Evolutionary conservation across 768 basidiomycete species (phyloP), one percentile per base, ranked within the genome.

Genomic region (Tylopilus balloui): DNA sequence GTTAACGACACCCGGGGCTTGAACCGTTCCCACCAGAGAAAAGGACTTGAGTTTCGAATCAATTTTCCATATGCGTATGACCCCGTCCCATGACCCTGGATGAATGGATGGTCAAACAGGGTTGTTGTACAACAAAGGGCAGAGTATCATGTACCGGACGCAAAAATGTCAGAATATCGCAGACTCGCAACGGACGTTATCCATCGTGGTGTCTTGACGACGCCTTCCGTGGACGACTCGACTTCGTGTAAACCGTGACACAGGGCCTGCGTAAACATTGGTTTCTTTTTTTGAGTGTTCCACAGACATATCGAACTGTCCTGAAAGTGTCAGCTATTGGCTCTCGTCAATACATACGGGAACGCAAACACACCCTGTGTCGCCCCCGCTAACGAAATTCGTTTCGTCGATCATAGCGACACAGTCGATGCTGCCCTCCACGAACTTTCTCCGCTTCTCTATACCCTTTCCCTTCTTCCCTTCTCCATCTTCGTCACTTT

Each of bases 351-450:
- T 15, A 45, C 10, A 14, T 21, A 51, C 42, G 37, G 36, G 32
- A 28, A 48, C 6, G 20, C 24, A 40, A 31, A 42, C 87, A 52
- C 66, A 93, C 93, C 95, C 96, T 61, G 89, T 94, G 66, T 99
- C 94, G 4, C 96, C 96, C 1, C 95, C 95, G 54, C 84, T 94
- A 31, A 98, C 69, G 64, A 98, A 94, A 6, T 85, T 90, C 28
- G 79, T 80, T 70, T 98, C 95, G 66, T 99, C 96, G 46, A 99
- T 76, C 93, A 98, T 93, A 13, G 88, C 84, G 14, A 95, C 86
- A 56, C 84, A 86, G 48, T 98, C 94, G 43, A 97, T 74, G 59
- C 89, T 92, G 0, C 93, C 95, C 65, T 98, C 96, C 9, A 92
- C 72, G 58, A 85, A 95, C 47, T 59, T 62, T 53, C 70, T 69